Base-by-base conservation (phyloP, 768 basidiomycete species). In the Gautieria morchelliformis region DNA sequence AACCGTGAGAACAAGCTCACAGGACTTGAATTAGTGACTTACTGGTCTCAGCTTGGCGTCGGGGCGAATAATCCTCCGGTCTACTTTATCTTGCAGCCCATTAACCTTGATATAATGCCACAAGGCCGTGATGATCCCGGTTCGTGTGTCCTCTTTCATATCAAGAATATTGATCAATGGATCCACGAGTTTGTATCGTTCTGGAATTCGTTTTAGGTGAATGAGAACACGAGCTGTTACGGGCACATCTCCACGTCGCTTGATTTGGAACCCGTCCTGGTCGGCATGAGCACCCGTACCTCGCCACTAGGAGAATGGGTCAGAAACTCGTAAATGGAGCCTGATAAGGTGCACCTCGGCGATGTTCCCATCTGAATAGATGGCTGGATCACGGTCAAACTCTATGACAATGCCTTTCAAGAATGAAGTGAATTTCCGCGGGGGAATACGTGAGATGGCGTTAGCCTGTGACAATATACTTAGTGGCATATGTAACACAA, bases 71-170 rank as follows among this genome's bases (percentile, higher is more conserved):
- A 82, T 68, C 40, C 84, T 78, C 56, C 89, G 74, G 68, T 92
- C 89, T 0, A 80, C 79, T 62, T 90, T 91, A 69, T 92, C 90
- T 69, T 92, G 89, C 17, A 94, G 71, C 24, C 82, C 80, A 62
- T 92, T 77, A 14, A 85, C 73, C 67, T 93, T 95, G 72, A 96
- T 87, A 63, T 94, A 93, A 64, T 87, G 89, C 94, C 94, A 98
- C 11, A 96, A 67, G 0, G 88, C 80, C 56, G 90, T 85, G 17
- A 95, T 78, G 17, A 90, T 80, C 6, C 87, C 89, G 22, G 85
- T 74, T 30, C 90, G 80, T 37, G 88, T 91, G 30, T 90, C 92
- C 66, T 96, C 89, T 63, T 87, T 86, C 67, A 93, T 78, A 19
- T 83, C 85, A 40, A 97, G 75, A 12, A 93, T 68, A 46, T 74